Evolutionary conservation across 257 asterid species (phyloP).

Genomic region (Rubia yunnanensis): DNA sequence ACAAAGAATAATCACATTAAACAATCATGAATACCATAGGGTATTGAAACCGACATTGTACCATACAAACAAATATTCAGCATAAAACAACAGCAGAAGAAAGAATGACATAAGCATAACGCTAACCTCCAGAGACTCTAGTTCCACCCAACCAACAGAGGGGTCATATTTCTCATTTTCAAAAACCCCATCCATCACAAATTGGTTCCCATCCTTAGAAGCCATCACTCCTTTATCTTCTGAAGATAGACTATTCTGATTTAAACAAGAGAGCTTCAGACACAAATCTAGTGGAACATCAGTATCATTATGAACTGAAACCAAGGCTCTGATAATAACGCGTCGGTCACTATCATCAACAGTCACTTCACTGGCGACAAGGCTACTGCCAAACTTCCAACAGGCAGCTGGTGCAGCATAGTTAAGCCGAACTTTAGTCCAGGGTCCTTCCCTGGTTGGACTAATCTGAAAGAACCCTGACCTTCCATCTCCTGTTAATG

Average conservation of each 20-base stretch:
- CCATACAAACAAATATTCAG: not conserved
- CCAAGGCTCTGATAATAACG: constrained; percentile 74
- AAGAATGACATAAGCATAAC: not conserved
- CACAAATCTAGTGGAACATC: constrained; percentile 57
- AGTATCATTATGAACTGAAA: constrained; percentile 73
- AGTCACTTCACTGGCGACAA: constrained; percentile 92
- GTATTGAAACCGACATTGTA: not conserved
- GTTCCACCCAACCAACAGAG: constrained; percentile 55
- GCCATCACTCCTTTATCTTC: constrained; percentile 23
- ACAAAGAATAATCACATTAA: not conserved
- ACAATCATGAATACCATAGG: not conserved
- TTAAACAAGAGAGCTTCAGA: constrained; percentile 44
- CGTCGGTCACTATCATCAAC: constrained; percentile 64
- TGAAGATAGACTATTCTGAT: constrained; percentile 20
- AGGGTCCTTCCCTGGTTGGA: constrained; percentile 79
- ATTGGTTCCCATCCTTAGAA: constrained; percentile 28
- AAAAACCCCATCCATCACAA: constrained; percentile 54
- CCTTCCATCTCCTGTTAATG: constrained; percentile 28
- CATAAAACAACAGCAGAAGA: constrained; percentile 3
- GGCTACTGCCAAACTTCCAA: constrained; percentile 67
- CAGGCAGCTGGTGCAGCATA: constrained; percentile 95
- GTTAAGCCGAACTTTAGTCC: constrained; percentile 79
- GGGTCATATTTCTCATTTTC: constrained; percentile 60
- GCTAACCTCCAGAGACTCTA: constrained; percentile 48
- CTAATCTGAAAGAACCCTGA: constrained; percentile 78